A percentile compares a stretch with the other conserved stretches of the same genome.
phyloP scores from a whole-genome alignment of 331 rosid species.

The Pyrus hybrid region DNA sequence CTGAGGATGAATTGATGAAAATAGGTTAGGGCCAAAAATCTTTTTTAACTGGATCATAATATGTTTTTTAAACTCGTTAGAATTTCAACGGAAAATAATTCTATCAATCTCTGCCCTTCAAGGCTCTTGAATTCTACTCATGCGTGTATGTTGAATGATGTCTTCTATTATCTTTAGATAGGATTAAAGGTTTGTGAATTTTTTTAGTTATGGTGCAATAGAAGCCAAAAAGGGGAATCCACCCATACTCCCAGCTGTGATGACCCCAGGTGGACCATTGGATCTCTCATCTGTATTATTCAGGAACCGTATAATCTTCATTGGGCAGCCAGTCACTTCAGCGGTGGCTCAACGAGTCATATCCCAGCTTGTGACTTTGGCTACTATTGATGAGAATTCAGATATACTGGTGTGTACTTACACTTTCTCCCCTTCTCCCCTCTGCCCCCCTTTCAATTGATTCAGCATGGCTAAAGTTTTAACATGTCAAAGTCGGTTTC shows the following conservation, averaged over 20 bases:
- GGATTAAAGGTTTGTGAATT: conserved; percentile 7
- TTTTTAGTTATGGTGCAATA: conserved; percentile 52
- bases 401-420: conserved; percentile 67
- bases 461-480: not conserved
- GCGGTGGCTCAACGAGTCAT: conserved; percentile 92
- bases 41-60: too few species aligned
- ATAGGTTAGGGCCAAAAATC: too few species aligned
- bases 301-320: conserved; percentile 81
- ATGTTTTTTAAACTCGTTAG: too few species aligned
- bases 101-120: not conserved
- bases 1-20: too few species aligned
- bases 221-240: conserved; percentile 74
- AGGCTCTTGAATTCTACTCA: not conserved
- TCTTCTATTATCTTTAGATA: not conserved
- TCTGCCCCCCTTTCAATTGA: not conserved
- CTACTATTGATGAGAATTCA: conserved; percentile 67
- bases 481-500: not conserved
- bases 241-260: conserved; percentile 70
- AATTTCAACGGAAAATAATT: not conserved
- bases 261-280: conserved; percentile 90
- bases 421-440: not conserved
- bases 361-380: conserved; percentile 91
- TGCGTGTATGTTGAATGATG: not conserved
- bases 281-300: conserved; percentile 82
- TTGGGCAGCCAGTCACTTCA: conserved; percentile 81